Evolutionary conservation across 2,329 filamentous ascomycete genomes (phyloP), one percentile per base, ranked within the genome.

Genomic region (Malbranchea zuffiana): DNA sequence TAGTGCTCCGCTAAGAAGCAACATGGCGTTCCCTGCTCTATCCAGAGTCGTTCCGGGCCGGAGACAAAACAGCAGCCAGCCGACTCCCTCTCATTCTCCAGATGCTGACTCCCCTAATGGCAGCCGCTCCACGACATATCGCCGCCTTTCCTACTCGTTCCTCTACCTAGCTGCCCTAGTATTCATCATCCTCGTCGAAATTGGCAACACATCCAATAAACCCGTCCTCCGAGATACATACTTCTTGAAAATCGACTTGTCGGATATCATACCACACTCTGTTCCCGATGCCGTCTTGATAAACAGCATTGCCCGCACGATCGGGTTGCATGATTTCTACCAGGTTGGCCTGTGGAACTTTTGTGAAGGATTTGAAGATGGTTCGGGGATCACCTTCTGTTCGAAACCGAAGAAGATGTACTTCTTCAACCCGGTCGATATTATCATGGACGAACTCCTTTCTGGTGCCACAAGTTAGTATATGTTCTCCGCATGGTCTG

Each of bases 241-340:
- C 63, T 90, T 95, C 60, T 80, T 92, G 59, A 80, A 79, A 50
- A 74, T 95, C 50, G 74, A 93, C 59, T 71, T 95, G 32, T 74
- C 82, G 48, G 73, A 92, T 51, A 80, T 95, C 54, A 79, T 94
- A 39, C 81, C 82, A 0, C 66, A 75, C 21, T 75, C 73, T 4
- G 72, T 83, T 11, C 79, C 80, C 27, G 80, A 86, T 54, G 75
- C 77, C 6, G 63, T 71, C 16, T 69, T 94, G 30, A 80, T 93
- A 60, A 93, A 93, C 65, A 85, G 78, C 30, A 86, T 94, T 47
- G 85, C 86, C 3, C 78, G 83, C 35, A 83, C 80, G 15, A 68
- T 95, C 37, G 88, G 87, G 19, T 69, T 95, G 32, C 85, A 93
- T 56, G 88, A 95, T 60, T 95, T 93, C 62, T 95, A 95, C 60